Evolutionary conservation across 2,329 filamentous ascomycete species (phyloP).

Genomic region (Stachybotrys echinatus): DNA sequence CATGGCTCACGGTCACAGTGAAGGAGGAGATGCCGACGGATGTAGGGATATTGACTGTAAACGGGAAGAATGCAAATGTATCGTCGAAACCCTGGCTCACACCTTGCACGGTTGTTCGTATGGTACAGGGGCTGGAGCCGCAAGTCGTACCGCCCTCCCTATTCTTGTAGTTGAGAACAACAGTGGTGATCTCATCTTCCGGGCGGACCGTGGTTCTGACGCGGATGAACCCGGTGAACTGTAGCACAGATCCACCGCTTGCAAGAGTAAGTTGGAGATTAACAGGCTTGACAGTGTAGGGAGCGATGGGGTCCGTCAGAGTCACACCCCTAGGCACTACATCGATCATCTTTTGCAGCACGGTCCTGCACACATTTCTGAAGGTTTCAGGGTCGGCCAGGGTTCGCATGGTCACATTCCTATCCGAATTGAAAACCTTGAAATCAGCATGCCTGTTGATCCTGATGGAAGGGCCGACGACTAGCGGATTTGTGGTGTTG

Average conservation of each 20-base stretch:
- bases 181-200: slow-evolving; percentile 33
- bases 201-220: slow-evolving; percentile 47
- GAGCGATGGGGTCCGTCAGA: slow-evolving; percentile 45
- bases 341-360: slow-evolving; percentile 59
- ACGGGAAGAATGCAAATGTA: slow-evolving; percentile 50
- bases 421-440: slow-evolving; percentile 49
- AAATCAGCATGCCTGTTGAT: slow-evolving; percentile 47
- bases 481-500: slow-evolving; percentile 48
- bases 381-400: slow-evolving; percentile 41
- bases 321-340: slow-evolving; percentile 45
- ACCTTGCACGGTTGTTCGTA: slow-evolving; percentile 40
- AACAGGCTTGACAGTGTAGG: slow-evolving; percentile 57
- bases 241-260: slow-evolving; percentile 39
- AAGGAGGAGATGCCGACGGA: slow-evolving; percentile 58
- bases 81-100: slow-evolving; percentile 54
- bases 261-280: slow-evolving; percentile 49
- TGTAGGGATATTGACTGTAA: slow-evolving; percentile 45
- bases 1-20: slow-evolving; percentile 43
- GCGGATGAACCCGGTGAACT: slow-evolving; percentile 50
- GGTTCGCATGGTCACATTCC: slow-evolving; percentile 47
- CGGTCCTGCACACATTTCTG: slow-evolving; percentile 38
- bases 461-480: slow-evolving; percentile 42
- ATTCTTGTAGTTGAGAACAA: slow-evolving; percentile 52
- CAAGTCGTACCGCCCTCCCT: slow-evolving; percentile 44
- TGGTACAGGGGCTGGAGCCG: slow-evolving; percentile 34